These are phyloP conservation scores for Apiospora aurea DNA, from an alignment of 2,329 filamentous ascomycete genomes.

Conservation along the genomic window DNA sequence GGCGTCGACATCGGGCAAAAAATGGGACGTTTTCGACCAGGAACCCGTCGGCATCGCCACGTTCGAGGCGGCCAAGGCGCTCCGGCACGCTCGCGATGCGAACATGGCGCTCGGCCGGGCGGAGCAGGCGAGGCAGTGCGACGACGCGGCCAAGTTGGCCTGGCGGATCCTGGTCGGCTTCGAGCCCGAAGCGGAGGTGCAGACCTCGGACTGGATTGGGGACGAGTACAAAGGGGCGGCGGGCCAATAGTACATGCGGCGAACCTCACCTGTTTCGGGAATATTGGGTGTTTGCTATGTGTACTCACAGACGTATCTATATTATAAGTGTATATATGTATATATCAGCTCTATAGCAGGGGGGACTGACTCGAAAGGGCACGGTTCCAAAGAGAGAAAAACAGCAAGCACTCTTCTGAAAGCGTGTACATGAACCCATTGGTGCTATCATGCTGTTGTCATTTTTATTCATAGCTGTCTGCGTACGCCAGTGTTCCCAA, in stretches of 20 bases:
- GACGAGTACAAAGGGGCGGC: conserved; percentile 5
- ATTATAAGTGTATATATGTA: neutral
- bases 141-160: conserved; percentile 40
- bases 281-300: neutral
- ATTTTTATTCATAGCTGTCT: conserved; percentile 16
- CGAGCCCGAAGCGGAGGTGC: conserved; percentile 26
- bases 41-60: conserved; percentile 41
- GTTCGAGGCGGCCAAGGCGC: conserved; percentile 44
- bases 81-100: conserved; percentile 41
- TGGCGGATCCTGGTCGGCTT: conserved; percentile 44
- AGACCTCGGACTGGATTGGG: conserved; percentile 9
- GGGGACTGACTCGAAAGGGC: too few relatives aligned
- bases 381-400: neutral
- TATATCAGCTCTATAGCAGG: neutral
- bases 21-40: conserved; percentile 34
- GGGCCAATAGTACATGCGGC: neutral
- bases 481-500: conserved; percentile 17
- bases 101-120: conserved; percentile 39
- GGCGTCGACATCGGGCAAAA: neutral
- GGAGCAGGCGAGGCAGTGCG: conserved; percentile 37
- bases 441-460: neutral
- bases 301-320: neutral
- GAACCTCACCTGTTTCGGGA: neutral
- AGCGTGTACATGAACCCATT: neutral
- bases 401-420: neutral